Base-by-base conservation (phyloP, 2,329 filamentous ascomycete genomes). In the Didymella exigua region DNA sequence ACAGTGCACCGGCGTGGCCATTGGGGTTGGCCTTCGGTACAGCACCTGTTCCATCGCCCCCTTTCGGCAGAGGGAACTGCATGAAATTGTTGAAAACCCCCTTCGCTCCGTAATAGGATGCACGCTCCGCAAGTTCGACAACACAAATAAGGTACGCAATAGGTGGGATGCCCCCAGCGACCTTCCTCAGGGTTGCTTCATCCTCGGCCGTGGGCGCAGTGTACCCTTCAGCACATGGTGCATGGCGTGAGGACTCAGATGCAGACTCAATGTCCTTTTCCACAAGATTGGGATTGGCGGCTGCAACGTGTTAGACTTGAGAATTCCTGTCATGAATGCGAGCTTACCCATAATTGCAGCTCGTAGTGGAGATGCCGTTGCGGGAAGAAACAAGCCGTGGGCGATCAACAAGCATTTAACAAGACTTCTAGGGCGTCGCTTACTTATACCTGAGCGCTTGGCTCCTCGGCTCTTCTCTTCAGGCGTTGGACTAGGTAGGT, bases 11-110 rank as follows among this genome's bases (percentile, higher is more conserved):
- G 19, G 81, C 83, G 34, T 59, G 57, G 2, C 70, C 72, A 36
- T 72, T 65, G 34, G 75, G 59, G 3, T 68, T 65, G 3, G 66
- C 70, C 38, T 57, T 54, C 1, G 69, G 57, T 16, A 68, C 67
- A 24, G 72, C 73, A 36, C 74, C 74, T 23, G 69, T 64, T 21
- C 72, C 73, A 47, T 73, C 72, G 1, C 74, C 72, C 7, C 71
- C 74, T 13, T 56, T 31, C 2, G 86, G 86, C 4, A 89, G 67
- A 3, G 82, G 81, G 9, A 82, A 82, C 62, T 88, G 83, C 65
- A 89, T 81, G 62, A 82, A 89, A 68, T 89, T 89, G 58, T 77
- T 78, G 68, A 86, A 85, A 7, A 83, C 72, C 0, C 79, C 80
- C 57, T 81, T 77, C 5, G 80, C 76, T 56, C 84, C 84, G 64